Conservation (phyloP, 148 eudicot genomes). For the Rhododendron molle region DNA sequence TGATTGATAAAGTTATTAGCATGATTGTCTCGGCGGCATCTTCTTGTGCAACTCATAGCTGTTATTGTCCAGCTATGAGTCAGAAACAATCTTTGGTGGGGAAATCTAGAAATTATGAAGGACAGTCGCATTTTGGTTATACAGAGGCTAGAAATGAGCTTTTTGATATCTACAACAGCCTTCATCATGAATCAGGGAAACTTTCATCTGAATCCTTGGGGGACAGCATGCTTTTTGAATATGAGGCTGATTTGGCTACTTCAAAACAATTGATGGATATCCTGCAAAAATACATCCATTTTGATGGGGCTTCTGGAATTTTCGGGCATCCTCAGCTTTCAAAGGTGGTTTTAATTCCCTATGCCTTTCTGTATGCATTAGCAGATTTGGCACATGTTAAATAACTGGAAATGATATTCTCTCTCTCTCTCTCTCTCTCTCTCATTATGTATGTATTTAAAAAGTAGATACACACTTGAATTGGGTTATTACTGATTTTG, state of each 20-base stretch:
- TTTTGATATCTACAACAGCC: conserved; percentile 38
- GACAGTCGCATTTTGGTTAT: conserved; percentile 35
- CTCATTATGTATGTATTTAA: conserved; percentile 6
- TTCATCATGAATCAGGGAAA: conserved; percentile 32
- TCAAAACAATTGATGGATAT: conserved; percentile 66
- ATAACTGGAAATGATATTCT: not conserved
- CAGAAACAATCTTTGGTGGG: conserved; percentile 36
- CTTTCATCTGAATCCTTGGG: conserved; percentile 31
- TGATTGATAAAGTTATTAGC: conserved; percentile 39
- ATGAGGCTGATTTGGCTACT: conserved; percentile 47
- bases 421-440: conserved; percentile 8
- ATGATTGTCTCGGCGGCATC: conserved; percentile 56
- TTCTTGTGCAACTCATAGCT: conserved; percentile 46
- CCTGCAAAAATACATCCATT: conserved; percentile 45
- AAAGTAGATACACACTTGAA: not conserved
- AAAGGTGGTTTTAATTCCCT: conserved; percentile 42
- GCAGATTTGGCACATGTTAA: not conserved
- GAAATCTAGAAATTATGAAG: conserved; percentile 23
- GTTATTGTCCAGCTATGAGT: conserved; percentile 30
- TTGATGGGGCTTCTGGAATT: conserved; percentile 25
- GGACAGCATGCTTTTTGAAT: conserved; percentile 57
- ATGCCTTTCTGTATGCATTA: not conserved
- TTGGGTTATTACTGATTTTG: conserved; percentile 6
- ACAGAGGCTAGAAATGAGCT: conserved; percentile 55
- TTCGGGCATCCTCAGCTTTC: conserved; percentile 46